Base-by-base conservation (phyloP, 805 yeast genomes). In the Kazachstania africana region DNA sequence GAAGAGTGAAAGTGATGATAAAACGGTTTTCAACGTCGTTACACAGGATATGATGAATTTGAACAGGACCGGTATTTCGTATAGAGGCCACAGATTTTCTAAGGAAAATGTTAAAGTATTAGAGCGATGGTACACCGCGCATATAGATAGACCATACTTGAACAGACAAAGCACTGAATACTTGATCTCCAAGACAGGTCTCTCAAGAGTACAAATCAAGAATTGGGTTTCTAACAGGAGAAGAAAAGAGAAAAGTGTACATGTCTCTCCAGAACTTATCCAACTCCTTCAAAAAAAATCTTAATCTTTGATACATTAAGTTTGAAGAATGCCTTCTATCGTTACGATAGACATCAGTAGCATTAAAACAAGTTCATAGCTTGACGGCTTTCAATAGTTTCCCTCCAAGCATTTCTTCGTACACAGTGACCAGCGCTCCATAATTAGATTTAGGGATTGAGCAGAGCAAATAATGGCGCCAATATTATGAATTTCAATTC, bases 171-270 rank as follows among this genome's bases (percentile, higher is more conserved):
- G 38, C 25, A 20, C 40, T 10, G 30, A 24, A 22, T 12, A 8
- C 9, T 28, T 47, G 8, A 31, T 30, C 24, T 21, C 15, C 8
- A 32, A 29, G 12, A 48, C 53, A 13, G 24, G 30, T 6, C 32
- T 48, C 10, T 40, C 50, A 6, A 35, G 33, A 17, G 32, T 35
- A 12, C 53, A 48, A 31, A 38, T 48, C n/a, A 40, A 45, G 32
- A 47, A 48, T 24, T 48, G 53, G 53, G 35, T 47, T 10, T 42
- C 52, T 6, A 48, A 48, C 29, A 39, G 50, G 35, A 39, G 53
- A 25, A 37, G 53, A 30, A 47, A 45, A 36, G 40, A 41, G 24
- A 46, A 36, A 27, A 23, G 32, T 15, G 23, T 31, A 13, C 33
- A 39, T 22, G 37, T 39, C 18, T 33, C 43, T 12, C 36, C 41